Conservation (phyloP, 805 yeast species). For the Blastobotrys parvus region DNA sequence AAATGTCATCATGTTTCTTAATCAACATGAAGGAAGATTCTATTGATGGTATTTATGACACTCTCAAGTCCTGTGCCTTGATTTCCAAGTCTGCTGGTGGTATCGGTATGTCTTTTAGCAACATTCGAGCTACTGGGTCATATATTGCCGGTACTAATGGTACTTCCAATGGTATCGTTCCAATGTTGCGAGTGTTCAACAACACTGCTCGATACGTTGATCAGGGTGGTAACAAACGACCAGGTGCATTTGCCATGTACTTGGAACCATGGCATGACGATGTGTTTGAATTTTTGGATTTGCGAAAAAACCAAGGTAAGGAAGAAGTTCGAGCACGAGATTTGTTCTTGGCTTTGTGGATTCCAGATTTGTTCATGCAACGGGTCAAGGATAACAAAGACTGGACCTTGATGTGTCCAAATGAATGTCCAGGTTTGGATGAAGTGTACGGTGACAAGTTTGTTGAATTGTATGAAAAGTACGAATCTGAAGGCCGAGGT, state of each 20-base stretch:
- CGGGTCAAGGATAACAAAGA: slow-evolving; percentile 69
- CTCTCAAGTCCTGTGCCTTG: slow-evolving; percentile 79
- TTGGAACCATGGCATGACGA: slow-evolving; percentile 98
- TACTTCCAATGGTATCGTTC: slow-evolving; percentile 83
- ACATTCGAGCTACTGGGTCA: slow-evolving; percentile 80
- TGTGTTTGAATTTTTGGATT: slow-evolving; percentile 73
- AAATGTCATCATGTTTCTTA: slow-evolving; percentile 86
- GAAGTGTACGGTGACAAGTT: slow-evolving; percentile 85
- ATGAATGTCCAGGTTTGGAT: slow-evolving; percentile 75
- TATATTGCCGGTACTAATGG: slow-evolving; percentile 91
- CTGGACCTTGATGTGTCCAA: slow-evolving; percentile 89
- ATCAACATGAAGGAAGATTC: slow-evolving; percentile 91
- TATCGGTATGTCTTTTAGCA: slow-evolving; percentile 81
- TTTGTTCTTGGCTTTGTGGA: slow-evolving; percentile 88
- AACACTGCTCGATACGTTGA: slow-evolving; percentile 95
- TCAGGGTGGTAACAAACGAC: slow-evolving; percentile 97
- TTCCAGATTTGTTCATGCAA: slow-evolving; percentile 89
- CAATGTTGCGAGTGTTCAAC: slow-evolving; percentile 94
- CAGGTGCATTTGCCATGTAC: slow-evolving; percentile 93
- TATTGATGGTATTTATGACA: slow-evolving; percentile 88
- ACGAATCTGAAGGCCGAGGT: slow-evolving; percentile 64
- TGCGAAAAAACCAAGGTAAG: slow-evolving; percentile 89
- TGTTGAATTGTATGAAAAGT: slow-evolving; percentile 56
- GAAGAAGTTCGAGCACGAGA: slow-evolving; percentile 93
- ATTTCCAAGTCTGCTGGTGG: slow-evolving; percentile 96